Percentiles rank a stretch among this genome's conserved stretches.
These are phyloP conservation scores for Phoma sp. DNA, from an alignment of 2,329 filamentous ascomycete genomes.

Conservation along the genomic window DNA sequence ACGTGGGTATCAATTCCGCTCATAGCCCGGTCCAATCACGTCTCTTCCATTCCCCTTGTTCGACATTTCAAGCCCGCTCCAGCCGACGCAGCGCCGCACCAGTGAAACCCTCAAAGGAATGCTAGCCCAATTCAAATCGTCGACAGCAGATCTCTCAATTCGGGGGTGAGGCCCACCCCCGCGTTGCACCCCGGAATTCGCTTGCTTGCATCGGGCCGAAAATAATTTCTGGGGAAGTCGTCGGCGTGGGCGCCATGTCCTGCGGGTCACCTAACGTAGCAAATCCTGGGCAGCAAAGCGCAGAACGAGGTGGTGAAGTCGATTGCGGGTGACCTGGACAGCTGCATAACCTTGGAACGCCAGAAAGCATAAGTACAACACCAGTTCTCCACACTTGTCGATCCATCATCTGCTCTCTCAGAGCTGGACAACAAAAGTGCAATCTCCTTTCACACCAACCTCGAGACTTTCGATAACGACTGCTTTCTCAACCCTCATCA, in stretches of 20 bases:
- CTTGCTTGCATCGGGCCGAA: constrained; percentile 11
- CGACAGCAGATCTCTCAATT: neutral
- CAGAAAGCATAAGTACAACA: constrained; percentile 16
- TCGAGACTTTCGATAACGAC: too few relatives aligned
- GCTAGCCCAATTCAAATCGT: neutral
- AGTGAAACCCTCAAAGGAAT: neutral
- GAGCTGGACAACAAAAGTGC: constrained; percentile 8
- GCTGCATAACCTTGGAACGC: neutral
- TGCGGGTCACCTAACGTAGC: constrained; percentile 9
- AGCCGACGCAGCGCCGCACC: constrained; percentile 5
- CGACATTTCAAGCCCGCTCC: neutral
- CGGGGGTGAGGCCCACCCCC: constrained; percentile 8
- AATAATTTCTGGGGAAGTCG: constrained; percentile 10
- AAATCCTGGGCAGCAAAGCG: constrained; percentile 1
- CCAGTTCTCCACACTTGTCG: constrained; percentile 5
- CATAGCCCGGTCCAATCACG: constrained; percentile 8
- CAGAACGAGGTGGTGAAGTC: neutral
- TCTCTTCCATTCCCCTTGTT: neutral
- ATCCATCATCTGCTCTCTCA: constrained; percentile 8
- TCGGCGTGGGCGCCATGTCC: neutral
- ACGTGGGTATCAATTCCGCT: neutral
- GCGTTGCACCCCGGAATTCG: constrained; percentile 8
- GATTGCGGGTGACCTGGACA: neutral
- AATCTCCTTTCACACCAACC: too few relatives aligned
- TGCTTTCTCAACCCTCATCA: neutral